Base-by-base conservation (phyloP, 2,329 filamentous ascomycete genomes). In the Pseudogymnoascus pannorum region DNA sequence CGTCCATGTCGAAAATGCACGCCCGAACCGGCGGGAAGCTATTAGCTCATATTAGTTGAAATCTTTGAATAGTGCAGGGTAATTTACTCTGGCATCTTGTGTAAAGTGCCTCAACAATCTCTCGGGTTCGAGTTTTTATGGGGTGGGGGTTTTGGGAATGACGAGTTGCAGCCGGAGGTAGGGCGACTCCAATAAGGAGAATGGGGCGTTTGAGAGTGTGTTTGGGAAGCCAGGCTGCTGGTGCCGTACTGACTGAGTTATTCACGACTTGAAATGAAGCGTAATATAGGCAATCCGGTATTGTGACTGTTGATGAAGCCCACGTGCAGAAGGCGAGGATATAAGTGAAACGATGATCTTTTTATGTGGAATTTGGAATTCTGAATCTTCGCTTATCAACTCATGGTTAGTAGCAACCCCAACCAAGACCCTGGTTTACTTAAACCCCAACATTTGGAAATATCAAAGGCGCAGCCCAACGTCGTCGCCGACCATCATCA, bases 1-100 rank as follows among this genome's bases (percentile, higher is more conserved):
- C 94, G 75, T 99, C 94, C 92, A 97, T 97, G 79, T 99, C 94
- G 74, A 99, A 97, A 66, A 99, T 87, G 75, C 92, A 97, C 68
- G 93, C 94, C 68, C 92, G 84, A 62, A 97, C 81, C 48, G 88
- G 86, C 16, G 90, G 88, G 74, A 92, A 87, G 72, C 88, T 91
- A 11, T 51, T 16, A 7, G 22, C 14, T 16, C 42, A 51, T 24
- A 24, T 91, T 85, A 72, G 87, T 89, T 69, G 24, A 51, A 35
- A 16, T 20, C 42, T 29, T 29, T 16, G 1, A 16, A 9, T 26
- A 5, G 22, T 11, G 7, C 7, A 14, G 22, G 6, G 22, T 5
- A 14, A 11, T 9, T 51, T 51, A 51, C 42, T 29, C 6, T 11
- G 42, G 22, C 42, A 26, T 51, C 16, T 51, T 24, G n/a, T 26